phyloP scores from a whole-genome alignment of 768 basidiomycete genomes.

The Phaffia tasmanica region DNA sequence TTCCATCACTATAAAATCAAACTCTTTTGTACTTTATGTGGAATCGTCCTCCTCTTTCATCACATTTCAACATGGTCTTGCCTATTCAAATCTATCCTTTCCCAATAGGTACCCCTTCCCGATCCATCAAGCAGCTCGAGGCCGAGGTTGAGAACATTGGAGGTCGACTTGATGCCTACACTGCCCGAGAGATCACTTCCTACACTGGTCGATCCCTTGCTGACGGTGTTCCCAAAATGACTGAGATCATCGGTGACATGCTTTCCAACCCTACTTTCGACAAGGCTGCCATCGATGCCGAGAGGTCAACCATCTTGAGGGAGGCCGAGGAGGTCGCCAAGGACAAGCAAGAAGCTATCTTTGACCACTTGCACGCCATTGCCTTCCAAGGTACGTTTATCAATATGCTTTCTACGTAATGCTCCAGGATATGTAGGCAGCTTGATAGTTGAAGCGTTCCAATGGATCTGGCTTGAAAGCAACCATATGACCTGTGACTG shows the following conservation, averaged over 20 bases:
- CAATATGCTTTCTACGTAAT: too few relatives aligned
- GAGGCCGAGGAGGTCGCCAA: constrained; percentile 99
- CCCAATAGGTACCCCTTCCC: constrained; percentile 17
- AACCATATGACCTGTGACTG: neutral
- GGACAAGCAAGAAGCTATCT: constrained; percentile 94
- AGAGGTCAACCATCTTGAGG: constrained; percentile 88
- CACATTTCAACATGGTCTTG: too few relatives aligned
- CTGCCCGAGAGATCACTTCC: constrained; percentile 95
- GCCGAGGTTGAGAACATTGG: constrained; percentile 97
- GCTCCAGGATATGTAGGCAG: too few relatives aligned
- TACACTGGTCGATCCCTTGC: constrained; percentile 99
- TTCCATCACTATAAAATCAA: too few relatives aligned
- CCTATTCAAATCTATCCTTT: too few relatives aligned
- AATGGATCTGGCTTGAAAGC: neutral
- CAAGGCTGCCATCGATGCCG: constrained; percentile 71
- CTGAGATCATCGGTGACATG: constrained; percentile 97
- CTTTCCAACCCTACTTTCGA: constrained; percentile 95
- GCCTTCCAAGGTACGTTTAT: constrained; percentile 83
- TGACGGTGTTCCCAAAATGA: constrained; percentile 78
- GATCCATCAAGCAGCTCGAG: constrained; percentile 46
- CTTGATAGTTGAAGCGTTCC: neutral
- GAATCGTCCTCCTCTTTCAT: too few relatives aligned
- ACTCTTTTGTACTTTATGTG: too few relatives aligned
- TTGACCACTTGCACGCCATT: constrained; percentile 92
- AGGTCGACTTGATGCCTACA: constrained; percentile 95